A percentile compares a stretch with the other conserved stretches of the same genome.
phyloP scores from a whole-genome alignment of 2,329 filamentous ascomycete species.

The Fusarium mangiferae region DNA sequence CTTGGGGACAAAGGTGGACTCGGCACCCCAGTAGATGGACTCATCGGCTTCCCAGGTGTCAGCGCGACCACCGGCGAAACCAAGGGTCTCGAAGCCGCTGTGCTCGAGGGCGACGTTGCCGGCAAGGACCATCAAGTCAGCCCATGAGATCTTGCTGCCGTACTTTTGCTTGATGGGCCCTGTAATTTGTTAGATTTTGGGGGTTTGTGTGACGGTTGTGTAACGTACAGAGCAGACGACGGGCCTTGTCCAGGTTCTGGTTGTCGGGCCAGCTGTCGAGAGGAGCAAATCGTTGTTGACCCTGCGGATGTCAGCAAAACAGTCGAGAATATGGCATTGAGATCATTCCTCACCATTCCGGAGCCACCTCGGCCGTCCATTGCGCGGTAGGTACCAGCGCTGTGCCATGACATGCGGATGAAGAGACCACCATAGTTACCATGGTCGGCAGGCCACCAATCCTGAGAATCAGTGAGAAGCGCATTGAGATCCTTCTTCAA shows the following conservation, averaged over 20 bases:
- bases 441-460: slow-evolving; percentile 85
- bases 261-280: slow-evolving; percentile 87
- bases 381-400: slow-evolving; percentile 80
- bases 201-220: rapidly evolving
- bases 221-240: slow-evolving; percentile 71
- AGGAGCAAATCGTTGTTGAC: slow-evolving; percentile 82
- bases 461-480: slow-evolving; percentile 81
- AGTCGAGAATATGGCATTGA: background rate
- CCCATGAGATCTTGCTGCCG: slow-evolving; percentile 84
- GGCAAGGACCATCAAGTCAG: slow-evolving; percentile 75
- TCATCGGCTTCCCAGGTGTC: slow-evolving; percentile 82
- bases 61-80: slow-evolving; percentile 76
- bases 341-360: slow-evolving; percentile 57
- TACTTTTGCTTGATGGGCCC: slow-evolving; percentile 86
- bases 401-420: slow-evolving; percentile 85
- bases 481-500: slow-evolving; percentile 79
- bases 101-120: slow-evolving; percentile 82
- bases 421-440: slow-evolving; percentile 85
- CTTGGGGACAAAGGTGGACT: slow-evolving; percentile 72
- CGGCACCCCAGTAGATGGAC: slow-evolving; percentile 80
- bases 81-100: slow-evolving; percentile 79
- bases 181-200: background rate
- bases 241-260: slow-evolving; percentile 81
- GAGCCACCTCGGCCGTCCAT: slow-evolving; percentile 79
- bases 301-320: slow-evolving; percentile 45